A percentile compares a stretch with the other conserved stretches of the same genome.
Conservation (phyloP, 768 basidiomycete genomes). For the Boletus insuetus region DNA sequence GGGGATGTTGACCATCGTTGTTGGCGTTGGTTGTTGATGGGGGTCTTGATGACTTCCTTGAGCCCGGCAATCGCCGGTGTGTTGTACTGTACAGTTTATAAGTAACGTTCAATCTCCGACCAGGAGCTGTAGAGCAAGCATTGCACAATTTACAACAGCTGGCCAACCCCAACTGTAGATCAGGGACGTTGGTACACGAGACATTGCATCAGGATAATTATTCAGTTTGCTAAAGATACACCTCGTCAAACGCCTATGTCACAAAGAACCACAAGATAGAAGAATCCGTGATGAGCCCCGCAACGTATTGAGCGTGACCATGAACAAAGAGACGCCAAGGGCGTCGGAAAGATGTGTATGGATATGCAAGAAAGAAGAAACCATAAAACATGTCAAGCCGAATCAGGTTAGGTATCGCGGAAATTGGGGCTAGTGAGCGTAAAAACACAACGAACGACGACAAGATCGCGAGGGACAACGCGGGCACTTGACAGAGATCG, state of each 20-base stretch:
- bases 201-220: slow-evolving; percentile 5
- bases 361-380: slow-evolving; percentile 26
- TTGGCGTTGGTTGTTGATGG: slow-evolving; percentile 27
- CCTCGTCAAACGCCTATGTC: slow-evolving; percentile 18
- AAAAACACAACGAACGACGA: slow-evolving; percentile 14
- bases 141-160: no score
- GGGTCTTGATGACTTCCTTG: slow-evolving; percentile 14
- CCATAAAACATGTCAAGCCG: slow-evolving; percentile 4
- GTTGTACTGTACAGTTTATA: slow-evolving; percentile 25
- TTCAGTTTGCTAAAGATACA: slow-evolving; percentile 26
- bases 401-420: slow-evolving; percentile 17
- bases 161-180: no score
- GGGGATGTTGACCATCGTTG: slow-evolving; percentile 88
- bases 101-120: slow-evolving; percentile 22
- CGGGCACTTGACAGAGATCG: slow-evolving; percentile 18
- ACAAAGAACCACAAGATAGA: slow-evolving; percentile 10
- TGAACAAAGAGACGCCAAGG: neutral
- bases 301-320: slow-evolving; percentile 3
- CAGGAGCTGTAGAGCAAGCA: no score
- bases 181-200: no score
- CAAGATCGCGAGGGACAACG: slow-evolving; percentile 7
- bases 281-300: slow-evolving; percentile 10
- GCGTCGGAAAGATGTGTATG: neutral
- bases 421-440: slow-evolving; percentile 1
- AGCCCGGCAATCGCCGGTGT: slow-evolving; percentile 26